Conservation (phyloP, 208 protist species). For the Leptomonas pyrrhocoris region DNA sequence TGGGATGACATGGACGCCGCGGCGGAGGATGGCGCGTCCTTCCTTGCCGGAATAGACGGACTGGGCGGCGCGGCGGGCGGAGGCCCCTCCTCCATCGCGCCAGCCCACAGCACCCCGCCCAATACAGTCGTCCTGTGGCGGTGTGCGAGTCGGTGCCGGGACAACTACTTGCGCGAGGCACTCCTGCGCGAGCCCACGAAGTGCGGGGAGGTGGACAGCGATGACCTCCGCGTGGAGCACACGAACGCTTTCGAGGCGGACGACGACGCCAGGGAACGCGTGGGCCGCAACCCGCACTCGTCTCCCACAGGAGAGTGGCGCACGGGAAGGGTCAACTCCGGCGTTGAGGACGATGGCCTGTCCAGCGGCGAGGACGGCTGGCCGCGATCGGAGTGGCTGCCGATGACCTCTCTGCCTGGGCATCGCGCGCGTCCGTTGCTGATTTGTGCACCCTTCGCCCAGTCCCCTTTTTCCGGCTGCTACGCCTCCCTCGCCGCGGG, state of each 20-base stretch:
- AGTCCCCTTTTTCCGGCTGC: slow-evolving; percentile 45
- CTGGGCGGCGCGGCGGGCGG: background rate
- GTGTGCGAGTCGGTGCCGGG: slow-evolving; percentile 17
- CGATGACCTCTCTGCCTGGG: slow-evolving; percentile 57
- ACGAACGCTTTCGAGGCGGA: background rate
- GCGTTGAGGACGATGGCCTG: background rate
- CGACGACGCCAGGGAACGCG: background rate
- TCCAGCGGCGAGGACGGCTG: background rate
- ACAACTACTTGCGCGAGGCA: slow-evolving; percentile 29
- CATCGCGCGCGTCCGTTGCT: slow-evolving; percentile 76
- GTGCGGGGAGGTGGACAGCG: background rate
- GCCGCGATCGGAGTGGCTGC: slow-evolving; percentile 29
- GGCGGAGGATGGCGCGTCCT: background rate
- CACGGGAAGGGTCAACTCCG: background rate
- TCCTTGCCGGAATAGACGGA: too few relatives aligned
- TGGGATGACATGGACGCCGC: slow-evolving; percentile 27
- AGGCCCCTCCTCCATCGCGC: background rate
- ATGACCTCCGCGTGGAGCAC: background rate
- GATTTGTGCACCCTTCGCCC: slow-evolving; percentile 54
- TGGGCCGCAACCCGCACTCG: background rate
- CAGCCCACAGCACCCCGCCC: slow-evolving; percentile 25
- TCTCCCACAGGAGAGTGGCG: background rate
- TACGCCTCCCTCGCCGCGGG: slow-evolving; percentile 72
- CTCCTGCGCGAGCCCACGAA: slow-evolving; percentile 1
- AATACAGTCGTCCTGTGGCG: slow-evolving; percentile 43